Percentiles rank a stretch among this genome's conserved stretches.
Conservation (phyloP, 169 alveolate genomes). For the Amoebophrya sp. region DNA sequence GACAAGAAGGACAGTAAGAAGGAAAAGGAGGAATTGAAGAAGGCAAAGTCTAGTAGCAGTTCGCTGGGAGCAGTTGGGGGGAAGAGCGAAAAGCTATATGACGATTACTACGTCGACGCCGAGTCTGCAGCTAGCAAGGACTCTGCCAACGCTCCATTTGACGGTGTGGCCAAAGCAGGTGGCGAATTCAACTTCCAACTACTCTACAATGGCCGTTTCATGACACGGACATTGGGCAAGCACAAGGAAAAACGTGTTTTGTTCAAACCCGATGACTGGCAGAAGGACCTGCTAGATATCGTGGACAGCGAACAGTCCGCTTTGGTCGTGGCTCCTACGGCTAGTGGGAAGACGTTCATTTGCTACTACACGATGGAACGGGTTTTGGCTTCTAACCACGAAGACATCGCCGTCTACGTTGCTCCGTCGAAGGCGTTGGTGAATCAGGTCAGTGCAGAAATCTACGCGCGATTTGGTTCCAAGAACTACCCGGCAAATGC, state of each 20-base stretch:
- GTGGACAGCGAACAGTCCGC: slow-evolving; percentile 67
- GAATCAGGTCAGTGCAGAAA: slow-evolving; percentile 78
- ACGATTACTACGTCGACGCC: background rate
- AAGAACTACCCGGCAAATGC: slow-evolving; percentile 64
- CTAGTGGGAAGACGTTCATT: slow-evolving; percentile 83
- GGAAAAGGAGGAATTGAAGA: background rate
- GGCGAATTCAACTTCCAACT: background rate
- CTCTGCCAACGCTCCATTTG: background rate
- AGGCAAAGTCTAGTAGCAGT: background rate
- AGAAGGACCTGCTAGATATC: slow-evolving; percentile 65
- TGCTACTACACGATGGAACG: slow-evolving; percentile 84
- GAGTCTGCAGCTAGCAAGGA: background rate
- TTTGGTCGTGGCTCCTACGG: slow-evolving; percentile 79
- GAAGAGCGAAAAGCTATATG: background rate
- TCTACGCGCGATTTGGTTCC: slow-evolving; percentile 75
- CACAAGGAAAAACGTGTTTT: slow-evolving; percentile 58
- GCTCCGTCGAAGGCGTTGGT: slow-evolving; percentile 82
- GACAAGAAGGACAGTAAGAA: background rate
- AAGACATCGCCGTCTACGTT: slow-evolving; percentile 75
- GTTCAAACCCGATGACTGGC: slow-evolving; percentile 85
- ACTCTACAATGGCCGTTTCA: background rate
- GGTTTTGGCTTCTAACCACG: slow-evolving; percentile 69
- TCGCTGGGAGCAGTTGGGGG: background rate
- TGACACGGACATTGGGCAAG: background rate
- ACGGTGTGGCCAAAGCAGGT: background rate